Base-by-base conservation (phyloP, 176 grass and related monocot species). In the Guadua angustifolia region DNA sequence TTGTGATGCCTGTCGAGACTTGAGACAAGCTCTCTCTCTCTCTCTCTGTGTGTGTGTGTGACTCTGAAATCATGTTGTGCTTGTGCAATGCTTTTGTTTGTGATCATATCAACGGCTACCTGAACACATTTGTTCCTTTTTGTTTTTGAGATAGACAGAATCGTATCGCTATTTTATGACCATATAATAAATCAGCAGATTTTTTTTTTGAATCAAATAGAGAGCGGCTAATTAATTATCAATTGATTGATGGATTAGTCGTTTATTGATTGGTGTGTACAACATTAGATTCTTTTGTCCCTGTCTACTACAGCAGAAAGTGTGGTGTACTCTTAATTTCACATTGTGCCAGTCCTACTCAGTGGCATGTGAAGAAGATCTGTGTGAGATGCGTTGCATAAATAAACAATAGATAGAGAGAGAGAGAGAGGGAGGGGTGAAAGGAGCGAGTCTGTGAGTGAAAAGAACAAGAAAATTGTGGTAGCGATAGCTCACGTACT, bases 221-320 rank as follows among this genome's bases (percentile, higher is more conserved):
- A 69, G 13, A 36, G 35, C 43, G 2, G 12, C 43, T 42, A 56
- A 64, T 73, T 65, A 78, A 57, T 73, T 15, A 26, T 24, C 61
- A 59, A 39, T 55, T 62, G 79, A 63, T 77, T 43, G 87, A 75
- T 56, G 74, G 69, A 44, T 84, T 79, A 79, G 67, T 47, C 25
- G 68, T 71, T 88, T n/a, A n/a, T n/a, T 79, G 74, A 49, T 88
- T 84, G 58, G 57, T 46, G 76, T 85, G 82, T 59, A 69, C 87
- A 75, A 75, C 76, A 89, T 69, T 75, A 80, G 75, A 85, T 85
- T 88, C 75, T 84, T 84, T 69, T 60, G 87, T 89, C 81, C 69
- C 69, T 89, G 78, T 89, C 87, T 74, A 68, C 62, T 84, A 88
- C 76, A 88, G 81, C 87, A 81, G 68, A 85, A 89, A 85, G 87